phyloP scores from a whole-genome alignment of 2,329 filamentous ascomycete species.

The Fusarium chlamydosporum region DNA sequence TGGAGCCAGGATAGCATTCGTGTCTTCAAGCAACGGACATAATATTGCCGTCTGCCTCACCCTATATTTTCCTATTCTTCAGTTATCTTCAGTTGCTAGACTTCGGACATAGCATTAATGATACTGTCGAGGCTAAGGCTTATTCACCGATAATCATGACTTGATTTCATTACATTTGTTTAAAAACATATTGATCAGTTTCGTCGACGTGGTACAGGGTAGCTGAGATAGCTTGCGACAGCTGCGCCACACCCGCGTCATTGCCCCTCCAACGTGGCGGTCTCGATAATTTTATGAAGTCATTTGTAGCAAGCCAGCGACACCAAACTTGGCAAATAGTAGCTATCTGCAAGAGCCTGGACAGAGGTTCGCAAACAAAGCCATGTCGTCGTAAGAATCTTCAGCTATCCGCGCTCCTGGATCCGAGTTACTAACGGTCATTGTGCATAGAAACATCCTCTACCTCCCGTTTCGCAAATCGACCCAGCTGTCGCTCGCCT shows the following conservation, averaged over 20 bases:
- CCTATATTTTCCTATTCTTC: too few relatives aligned
- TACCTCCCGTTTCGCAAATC: conserved; percentile 91
- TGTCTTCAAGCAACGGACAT: too few relatives aligned
- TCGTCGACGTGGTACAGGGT: conserved; percentile 15
- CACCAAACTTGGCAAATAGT: conserved; percentile 18
- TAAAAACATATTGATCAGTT: too few relatives aligned
- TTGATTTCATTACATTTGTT: too few relatives aligned
- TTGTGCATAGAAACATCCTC: conserved; percentile 70
- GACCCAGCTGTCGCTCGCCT: conserved; percentile 80
- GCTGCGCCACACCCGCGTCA: conserved; percentile 37
- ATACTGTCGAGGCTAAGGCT: too few relatives aligned
- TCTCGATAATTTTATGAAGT: conserved; percentile 45
- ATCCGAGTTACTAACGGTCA: conserved; percentile 15
- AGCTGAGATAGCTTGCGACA: conserved; percentile 11
- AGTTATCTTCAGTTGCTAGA: too few relatives aligned
- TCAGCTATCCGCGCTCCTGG: background rate
- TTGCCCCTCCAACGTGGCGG: conserved; percentile 48
- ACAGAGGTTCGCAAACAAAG: conserved; percentile 26
- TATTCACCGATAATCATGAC: too few relatives aligned
- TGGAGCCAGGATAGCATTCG: too few relatives aligned
- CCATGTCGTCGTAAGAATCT: conserved; percentile 51
- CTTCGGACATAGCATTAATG: too few relatives aligned
- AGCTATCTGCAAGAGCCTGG: conserved; percentile 12
- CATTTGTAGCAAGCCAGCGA: conserved; percentile 38
- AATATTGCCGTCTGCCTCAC: too few relatives aligned